Evolutionary conservation across 768 basidiomycete species (phyloP), one percentile per base, ranked within the genome.

Genomic region (Steccherinum ochraceum): DNA sequence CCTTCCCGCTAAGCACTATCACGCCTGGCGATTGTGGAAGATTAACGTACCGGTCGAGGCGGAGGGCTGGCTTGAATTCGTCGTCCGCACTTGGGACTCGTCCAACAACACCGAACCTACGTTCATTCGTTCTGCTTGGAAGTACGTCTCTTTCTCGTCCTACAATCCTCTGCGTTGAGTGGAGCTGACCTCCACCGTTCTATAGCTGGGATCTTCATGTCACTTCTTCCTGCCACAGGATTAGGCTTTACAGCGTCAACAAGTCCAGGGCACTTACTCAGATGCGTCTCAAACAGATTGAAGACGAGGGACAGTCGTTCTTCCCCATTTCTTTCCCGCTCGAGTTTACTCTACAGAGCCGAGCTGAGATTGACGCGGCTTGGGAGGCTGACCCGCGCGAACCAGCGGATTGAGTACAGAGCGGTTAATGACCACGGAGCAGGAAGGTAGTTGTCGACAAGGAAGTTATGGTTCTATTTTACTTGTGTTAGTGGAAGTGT

Each of bases 31-130:
- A 42, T 66, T 79, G 13, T 79, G 78, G 78, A 72, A 69, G 53
- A 72, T 77, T 40, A 68, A 73, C 12, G 49, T 80, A 0, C 77
- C 77, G 4, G 73, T 78, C 35, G 74, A 76, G 40, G 77, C 77
- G 3, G 76, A 80, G 55, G 78, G 78, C 4, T 79, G 78, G 76
- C 68, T 78, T 30, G 77, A 79, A 55, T 74, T 79, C 64, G 75
- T 74, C 50, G 76, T 75, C 19, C 73, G 78, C 45, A 73, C 74
- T 0, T 80, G 78, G 78, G 78, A 79, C 55, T 76, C 75, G n/a
- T 75, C 76, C 5, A 75, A 75, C 63, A 79, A 80, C 56, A 79
- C 77, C 2, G 73, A 79, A 59, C 78, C 78, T 16, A 78, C 78
- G 12, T 75, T 71, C 51, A 73, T 79, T 13, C 73, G 77, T 42